Percentiles rank a stretch among this genome's conserved stretches.
Conservation (phyloP, 2,329 filamentous ascomycete species). For the Apiospora rasikravindrae region DNA sequence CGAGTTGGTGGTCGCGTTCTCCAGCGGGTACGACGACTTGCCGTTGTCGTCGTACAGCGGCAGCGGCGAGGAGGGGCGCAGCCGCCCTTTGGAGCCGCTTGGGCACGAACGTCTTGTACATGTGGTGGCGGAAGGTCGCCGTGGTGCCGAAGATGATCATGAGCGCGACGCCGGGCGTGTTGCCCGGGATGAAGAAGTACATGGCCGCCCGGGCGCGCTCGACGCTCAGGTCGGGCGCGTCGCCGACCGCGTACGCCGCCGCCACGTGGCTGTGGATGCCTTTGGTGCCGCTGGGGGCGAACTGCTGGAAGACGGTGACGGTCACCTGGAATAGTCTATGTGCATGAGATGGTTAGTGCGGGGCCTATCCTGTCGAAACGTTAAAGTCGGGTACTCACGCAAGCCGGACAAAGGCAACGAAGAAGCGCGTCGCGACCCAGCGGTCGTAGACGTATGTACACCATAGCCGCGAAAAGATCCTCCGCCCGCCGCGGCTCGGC, state of each 20-base stretch:
- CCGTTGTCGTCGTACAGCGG: background rate
- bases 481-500: background rate
- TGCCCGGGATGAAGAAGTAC: constrained; percentile 31
- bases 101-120: constrained; percentile 26
- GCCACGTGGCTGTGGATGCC: constrained; percentile 22
- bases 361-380: background rate
- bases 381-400: constrained; percentile 18
- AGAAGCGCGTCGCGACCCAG: constrained; percentile 29
- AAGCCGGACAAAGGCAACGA: constrained; percentile 26
- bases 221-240: constrained; percentile 27
- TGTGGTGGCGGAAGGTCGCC: constrained; percentile 28
- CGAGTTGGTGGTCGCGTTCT: background rate
- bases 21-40: background rate
- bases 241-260: constrained; percentile 13
- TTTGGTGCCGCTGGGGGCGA: constrained; percentile 20
- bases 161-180: constrained; percentile 30
- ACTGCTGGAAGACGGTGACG: constrained; percentile 24
- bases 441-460: constrained; percentile 25
- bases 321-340: constrained; percentile 24
- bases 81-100: constrained; percentile 8
- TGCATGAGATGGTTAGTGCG: background rate
- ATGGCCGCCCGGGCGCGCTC: constrained; percentile 26
- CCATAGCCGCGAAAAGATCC: background rate
- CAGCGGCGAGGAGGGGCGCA: too few relatives aligned
- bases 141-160: constrained; percentile 34